Conservation (phyloP, 2,329 filamentous ascomycete genomes). For the Cladosporium austrohemisphaericum region DNA sequence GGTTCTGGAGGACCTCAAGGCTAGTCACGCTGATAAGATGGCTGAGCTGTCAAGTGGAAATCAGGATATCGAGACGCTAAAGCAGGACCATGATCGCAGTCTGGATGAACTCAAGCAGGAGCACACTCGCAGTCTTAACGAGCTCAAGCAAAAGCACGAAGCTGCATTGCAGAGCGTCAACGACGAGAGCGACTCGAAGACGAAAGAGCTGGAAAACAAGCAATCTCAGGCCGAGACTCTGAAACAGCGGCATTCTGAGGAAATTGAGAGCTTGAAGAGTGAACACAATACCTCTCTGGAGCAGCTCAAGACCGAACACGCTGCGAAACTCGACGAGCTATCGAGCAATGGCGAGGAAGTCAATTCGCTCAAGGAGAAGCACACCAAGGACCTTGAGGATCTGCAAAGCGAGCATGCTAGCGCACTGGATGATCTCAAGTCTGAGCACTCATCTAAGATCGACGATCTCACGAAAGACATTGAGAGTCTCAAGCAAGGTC, state of each 20-base stretch:
- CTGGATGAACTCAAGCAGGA: slow-evolving; percentile 6
- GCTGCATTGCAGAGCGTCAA: slow-evolving; percentile 8
- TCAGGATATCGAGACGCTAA: not conserved
- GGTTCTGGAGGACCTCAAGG: slow-evolving; percentile 14
- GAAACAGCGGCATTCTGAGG: not conserved
- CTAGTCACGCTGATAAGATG: slow-evolving; percentile 6
- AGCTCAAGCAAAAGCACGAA: slow-evolving; percentile 4
- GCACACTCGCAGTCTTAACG: slow-evolving; percentile 9
- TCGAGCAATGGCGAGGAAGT: slow-evolving; percentile 16
- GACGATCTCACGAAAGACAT: not conserved
- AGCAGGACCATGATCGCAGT: slow-evolving; percentile 9
- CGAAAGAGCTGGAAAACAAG: not conserved
- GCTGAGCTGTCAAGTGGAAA: slow-evolving; percentile 5
- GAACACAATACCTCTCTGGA: slow-evolving; percentile 1
- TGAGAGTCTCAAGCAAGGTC: slow-evolving; percentile 6
- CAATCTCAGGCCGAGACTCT: not conserved
- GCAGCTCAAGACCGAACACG: not conserved
- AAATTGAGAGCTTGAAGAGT: slow-evolving; percentile 1
- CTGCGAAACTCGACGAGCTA: slow-evolving; percentile 9
- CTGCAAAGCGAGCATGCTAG: slow-evolving; percentile 12
- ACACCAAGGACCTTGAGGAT: slow-evolving; percentile 6
- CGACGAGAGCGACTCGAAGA: not conserved
- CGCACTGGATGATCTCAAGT: slow-evolving; percentile 5
- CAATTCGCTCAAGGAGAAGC: slow-evolving; percentile 6
- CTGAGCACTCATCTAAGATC: slow-evolving; percentile 10